Conservation (phyloP, 192 early-diverging fungal species). For the Glomus cerebriforme region DNA sequence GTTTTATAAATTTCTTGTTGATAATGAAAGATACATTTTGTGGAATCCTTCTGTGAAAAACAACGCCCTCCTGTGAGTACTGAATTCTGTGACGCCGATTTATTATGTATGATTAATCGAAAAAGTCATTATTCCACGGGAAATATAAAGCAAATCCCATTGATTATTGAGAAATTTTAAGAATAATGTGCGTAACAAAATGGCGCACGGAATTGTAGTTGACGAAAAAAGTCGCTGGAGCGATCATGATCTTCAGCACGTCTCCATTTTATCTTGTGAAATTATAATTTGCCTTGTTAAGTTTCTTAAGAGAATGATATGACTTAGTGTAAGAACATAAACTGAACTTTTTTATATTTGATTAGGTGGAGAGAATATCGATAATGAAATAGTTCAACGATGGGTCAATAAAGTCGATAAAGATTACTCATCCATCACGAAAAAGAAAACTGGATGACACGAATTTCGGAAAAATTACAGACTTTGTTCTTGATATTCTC, state of each 20-base stretch:
- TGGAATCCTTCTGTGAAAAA: neutral
- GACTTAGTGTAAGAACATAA: conserved; percentile 2
- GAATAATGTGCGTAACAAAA: conserved; percentile 6
- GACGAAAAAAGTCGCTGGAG: neutral
- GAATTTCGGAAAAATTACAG: conserved; percentile 13
- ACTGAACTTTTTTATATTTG: conserved; percentile 33
- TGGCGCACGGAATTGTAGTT: conserved; percentile 1
- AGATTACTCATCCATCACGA: neutral
- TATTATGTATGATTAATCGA: conserved; percentile 1
- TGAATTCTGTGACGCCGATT: conserved; percentile 5
- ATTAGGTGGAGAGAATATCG: conserved; percentile 15
- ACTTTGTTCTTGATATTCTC: neutral
- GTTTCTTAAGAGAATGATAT: too few relatives aligned
- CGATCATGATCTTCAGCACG: neutral
- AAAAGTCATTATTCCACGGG: too few relatives aligned
- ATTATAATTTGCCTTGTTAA: conserved; percentile 2
- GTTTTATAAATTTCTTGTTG: neutral
- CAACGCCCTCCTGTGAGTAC: neutral
- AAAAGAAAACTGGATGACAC: neutral
- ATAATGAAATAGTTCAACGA: conserved; percentile 23
- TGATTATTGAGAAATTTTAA: neutral
- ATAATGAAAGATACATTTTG: neutral
- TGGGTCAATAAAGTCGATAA: conserved; percentile 19
- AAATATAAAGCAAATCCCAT: neutral
- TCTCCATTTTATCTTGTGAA: conserved; percentile 5